Conservation (phyloP, 495 filamentous ascomycete species). For the Lophium mytilinum region DNA sequence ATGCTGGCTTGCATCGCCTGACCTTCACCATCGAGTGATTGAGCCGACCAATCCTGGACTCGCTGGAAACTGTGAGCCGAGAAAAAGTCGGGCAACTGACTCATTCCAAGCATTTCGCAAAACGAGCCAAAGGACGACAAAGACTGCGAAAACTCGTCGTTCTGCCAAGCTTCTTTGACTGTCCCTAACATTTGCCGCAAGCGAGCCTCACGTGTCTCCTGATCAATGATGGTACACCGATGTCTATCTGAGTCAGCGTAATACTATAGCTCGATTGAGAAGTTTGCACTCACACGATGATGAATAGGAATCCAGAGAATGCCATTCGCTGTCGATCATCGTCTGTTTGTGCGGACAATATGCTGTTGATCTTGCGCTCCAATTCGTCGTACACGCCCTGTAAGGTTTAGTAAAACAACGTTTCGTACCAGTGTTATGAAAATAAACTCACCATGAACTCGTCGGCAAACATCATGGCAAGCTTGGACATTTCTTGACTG, state of each 20-base stretch:
- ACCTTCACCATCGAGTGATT: constrained; percentile 69
- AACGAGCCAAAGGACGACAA: constrained; percentile 72
- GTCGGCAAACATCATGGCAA: constrained; percentile 85
- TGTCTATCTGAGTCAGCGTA: constrained; percentile 37
- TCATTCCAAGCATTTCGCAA: constrained; percentile 68
- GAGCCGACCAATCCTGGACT: constrained; percentile 73
- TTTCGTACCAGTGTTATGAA: background rate
- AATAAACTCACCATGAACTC: constrained; percentile 55
- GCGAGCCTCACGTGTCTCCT: constrained; percentile 51
- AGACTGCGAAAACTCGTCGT: constrained; percentile 55
- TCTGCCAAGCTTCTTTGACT: constrained; percentile 72
- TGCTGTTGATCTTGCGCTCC: constrained; percentile 72
- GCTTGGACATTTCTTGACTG: constrained; percentile 75
- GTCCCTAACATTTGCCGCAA: constrained; percentile 69
- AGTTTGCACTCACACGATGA: constrained; percentile 51
- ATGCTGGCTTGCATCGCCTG: constrained; percentile 68
- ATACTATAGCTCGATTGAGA: too few relatives aligned
- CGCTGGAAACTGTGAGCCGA: constrained; percentile 61
- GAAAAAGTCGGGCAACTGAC: constrained; percentile 73
- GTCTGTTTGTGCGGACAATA: constrained; percentile 60
- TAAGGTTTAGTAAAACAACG: constrained; percentile 13
- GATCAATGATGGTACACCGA: constrained; percentile 68
- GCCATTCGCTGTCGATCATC: constrained; percentile 63
- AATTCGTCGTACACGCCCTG: constrained; percentile 79
- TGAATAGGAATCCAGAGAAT: constrained; percentile 72